phyloP scores from a whole-genome alignment of 345 rosid species.

The Ailanthus altissimus region DNA sequence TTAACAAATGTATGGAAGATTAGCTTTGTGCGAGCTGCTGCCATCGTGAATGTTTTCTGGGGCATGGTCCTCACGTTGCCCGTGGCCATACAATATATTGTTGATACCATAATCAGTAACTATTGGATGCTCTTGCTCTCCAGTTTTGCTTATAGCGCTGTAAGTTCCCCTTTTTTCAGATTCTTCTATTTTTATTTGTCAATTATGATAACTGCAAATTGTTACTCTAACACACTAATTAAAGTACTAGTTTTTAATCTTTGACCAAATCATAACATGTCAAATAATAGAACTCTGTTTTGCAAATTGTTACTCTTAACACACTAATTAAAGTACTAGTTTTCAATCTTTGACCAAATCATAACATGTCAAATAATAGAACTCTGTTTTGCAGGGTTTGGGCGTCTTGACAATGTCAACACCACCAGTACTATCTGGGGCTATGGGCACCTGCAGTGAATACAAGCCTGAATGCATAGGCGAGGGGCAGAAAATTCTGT shows the following conservation, averaged over 20 bases:
- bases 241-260: too few relatives aligned
- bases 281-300: background rate
- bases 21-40: slow-evolving; percentile 23
- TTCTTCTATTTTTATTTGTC: too few relatives aligned
- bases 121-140: slow-evolving; percentile 25
- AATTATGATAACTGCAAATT: background rate
- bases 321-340: too few relatives aligned
- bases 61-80: slow-evolving; percentile 18
- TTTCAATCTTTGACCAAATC: too few relatives aligned
- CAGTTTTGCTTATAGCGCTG: slow-evolving; percentile 8
- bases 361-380: background rate
- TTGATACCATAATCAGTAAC: slow-evolving; percentile 21
- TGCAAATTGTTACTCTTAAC: background rate
- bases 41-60: slow-evolving; percentile 24
- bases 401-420: slow-evolving; percentile 26
- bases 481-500: slow-evolving; percentile 21
- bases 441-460: slow-evolving; percentile 16
- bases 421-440: slow-evolving; percentile 11
- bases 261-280: background rate
- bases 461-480: slow-evolving; percentile 24
- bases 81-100: background rate
- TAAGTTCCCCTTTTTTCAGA: background rate
- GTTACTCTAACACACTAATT: too few relatives aligned
- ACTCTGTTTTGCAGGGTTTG: slow-evolving; percentile 19
- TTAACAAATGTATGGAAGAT: slow-evolving; percentile 28